These are phyloP conservation scores for Triglochin maritima DNA, from an alignment of 106 monocot species.

Conservation along the genomic window DNA sequence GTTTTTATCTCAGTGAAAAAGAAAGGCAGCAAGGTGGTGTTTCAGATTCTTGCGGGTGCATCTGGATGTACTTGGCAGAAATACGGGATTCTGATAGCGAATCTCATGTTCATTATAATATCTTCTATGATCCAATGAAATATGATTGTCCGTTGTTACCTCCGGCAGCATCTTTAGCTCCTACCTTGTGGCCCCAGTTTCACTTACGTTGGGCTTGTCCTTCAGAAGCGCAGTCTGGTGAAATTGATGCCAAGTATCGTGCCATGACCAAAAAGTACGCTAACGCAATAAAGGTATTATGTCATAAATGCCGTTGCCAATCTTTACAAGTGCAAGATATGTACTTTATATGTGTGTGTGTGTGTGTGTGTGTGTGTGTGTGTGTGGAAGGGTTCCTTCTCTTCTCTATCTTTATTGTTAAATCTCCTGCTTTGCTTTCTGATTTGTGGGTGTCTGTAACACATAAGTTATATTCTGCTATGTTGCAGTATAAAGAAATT, in stretches of 20 bases:
- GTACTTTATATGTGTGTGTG: neutral
- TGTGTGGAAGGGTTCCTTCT: neutral
- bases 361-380: neutral
- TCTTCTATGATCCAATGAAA: slow-evolving; percentile 63
- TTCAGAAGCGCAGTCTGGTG: slow-evolving; percentile 57
- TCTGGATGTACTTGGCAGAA: slow-evolving; percentile 73
- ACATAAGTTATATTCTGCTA: too few species aligned
- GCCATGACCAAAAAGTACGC: slow-evolving; percentile 37
- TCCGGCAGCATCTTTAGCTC: slow-evolving; percentile 92
- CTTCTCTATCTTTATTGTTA: too few species aligned
- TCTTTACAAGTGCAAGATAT: neutral
- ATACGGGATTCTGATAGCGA: slow-evolving; percentile 40
- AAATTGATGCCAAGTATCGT: slow-evolving; percentile 59
- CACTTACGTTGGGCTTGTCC: slow-evolving; percentile 95
- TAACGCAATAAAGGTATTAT: slow-evolving; percentile 49
- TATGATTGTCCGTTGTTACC: slow-evolving; percentile 47
- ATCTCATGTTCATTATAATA: slow-evolving; percentile 63
- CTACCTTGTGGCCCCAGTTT: slow-evolving; percentile 95
- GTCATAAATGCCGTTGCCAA: neutral
- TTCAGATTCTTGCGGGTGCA: slow-evolving; percentile 52
- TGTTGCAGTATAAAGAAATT: slow-evolving; percentile 52
- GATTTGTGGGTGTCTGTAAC: too few species aligned
- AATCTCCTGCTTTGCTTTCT: too few species aligned
- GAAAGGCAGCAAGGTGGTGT: slow-evolving; percentile 72
- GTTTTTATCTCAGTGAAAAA: slow-evolving; percentile 48